These are phyloP conservation scores for Fusarium decemcellulare DNA, from an alignment of 2,329 filamentous ascomycete species.

Conservation along the genomic window DNA sequence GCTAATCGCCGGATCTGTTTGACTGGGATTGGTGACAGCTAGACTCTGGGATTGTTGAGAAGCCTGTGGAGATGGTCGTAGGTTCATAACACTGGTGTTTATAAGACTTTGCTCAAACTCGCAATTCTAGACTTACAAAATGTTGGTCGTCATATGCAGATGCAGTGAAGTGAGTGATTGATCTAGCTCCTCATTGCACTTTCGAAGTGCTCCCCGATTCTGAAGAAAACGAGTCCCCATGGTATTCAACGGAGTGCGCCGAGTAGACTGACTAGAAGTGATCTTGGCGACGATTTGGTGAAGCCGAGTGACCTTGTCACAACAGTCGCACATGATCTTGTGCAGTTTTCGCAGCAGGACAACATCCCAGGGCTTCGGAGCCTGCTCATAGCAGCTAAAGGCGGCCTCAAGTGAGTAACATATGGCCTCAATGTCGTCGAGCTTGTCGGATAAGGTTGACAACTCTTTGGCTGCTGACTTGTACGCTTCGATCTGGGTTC, in stretches of 20 bases:
- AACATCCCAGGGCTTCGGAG: constrained; percentile 10
- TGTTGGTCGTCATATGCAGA: constrained; percentile 20
- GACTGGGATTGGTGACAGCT: neutral
- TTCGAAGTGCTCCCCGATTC: constrained; percentile 7
- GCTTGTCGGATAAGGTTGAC: constrained; percentile 6
- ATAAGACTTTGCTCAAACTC: neutral
- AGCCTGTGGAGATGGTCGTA: neutral
- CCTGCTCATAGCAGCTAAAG: neutral
- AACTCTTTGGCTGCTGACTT: constrained; percentile 27
- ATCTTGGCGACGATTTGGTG: constrained; percentile 13
- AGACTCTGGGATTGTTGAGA: neutral
- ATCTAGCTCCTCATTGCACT: constrained; percentile 9
- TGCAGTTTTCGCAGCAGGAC: constrained; percentile 13
- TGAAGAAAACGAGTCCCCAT: constrained; percentile 15
- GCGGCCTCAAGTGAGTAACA: constrained; percentile 11
- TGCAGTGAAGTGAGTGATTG: constrained; percentile 13
- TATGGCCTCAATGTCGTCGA: constrained; percentile 21
- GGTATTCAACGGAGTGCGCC: neutral
- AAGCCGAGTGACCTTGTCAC: neutral
- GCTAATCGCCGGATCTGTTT: neutral
- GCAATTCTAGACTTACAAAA: neutral
- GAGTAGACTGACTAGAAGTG: neutral
- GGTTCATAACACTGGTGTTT: constrained; percentile 1
- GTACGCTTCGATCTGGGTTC: constrained; percentile 15
- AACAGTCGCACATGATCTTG: constrained; percentile 12